These are phyloP conservation scores for Saksenaea oblongispora DNA, from an alignment of 371 early-diverging fungal genomes.

Conservation along the genomic window DNA sequence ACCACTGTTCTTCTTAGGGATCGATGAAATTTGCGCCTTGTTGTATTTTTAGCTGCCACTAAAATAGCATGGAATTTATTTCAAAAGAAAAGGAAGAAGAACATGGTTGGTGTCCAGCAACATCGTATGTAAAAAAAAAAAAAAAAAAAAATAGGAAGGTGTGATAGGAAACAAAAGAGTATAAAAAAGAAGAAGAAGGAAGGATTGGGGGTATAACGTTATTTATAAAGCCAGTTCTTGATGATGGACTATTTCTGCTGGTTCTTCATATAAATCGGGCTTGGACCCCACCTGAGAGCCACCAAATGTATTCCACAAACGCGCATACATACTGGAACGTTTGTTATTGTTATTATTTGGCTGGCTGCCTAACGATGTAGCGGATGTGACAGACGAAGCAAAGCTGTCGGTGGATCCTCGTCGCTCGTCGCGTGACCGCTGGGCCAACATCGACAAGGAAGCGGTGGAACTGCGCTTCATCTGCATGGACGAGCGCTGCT, in stretches of 20 bases:
- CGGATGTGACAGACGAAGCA: conserved; percentile 39
- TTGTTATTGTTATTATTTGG: conserved; percentile 32
- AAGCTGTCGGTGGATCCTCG: conserved; percentile 40
- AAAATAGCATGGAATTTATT: not conserved
- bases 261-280: not conserved
- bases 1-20: too few species aligned
- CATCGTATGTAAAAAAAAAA: conserved; percentile 5
- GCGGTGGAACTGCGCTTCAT: conserved; percentile 29
- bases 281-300: conserved; percentile 13
- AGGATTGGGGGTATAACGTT: conserved; percentile 1
- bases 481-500: conserved; percentile 10
- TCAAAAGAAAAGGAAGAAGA: not conserved
- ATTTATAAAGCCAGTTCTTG: conserved; percentile 9
- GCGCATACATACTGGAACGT: conserved; percentile 49
- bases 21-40: not conserved
- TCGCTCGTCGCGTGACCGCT: conserved; percentile 10
- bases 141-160: not conserved
- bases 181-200: not conserved
- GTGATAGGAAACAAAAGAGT: not conserved
- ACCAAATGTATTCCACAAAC: conserved; percentile 43
- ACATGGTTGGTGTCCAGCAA: not conserved
- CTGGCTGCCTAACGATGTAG: conserved; percentile 33
- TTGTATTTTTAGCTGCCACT: conserved; percentile 1
- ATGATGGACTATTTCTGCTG: not conserved
- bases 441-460: conserved; percentile 27